Conservation (phyloP, 495 filamentous ascomycete genomes). For the Aspergillus bertholletiae region DNA sequence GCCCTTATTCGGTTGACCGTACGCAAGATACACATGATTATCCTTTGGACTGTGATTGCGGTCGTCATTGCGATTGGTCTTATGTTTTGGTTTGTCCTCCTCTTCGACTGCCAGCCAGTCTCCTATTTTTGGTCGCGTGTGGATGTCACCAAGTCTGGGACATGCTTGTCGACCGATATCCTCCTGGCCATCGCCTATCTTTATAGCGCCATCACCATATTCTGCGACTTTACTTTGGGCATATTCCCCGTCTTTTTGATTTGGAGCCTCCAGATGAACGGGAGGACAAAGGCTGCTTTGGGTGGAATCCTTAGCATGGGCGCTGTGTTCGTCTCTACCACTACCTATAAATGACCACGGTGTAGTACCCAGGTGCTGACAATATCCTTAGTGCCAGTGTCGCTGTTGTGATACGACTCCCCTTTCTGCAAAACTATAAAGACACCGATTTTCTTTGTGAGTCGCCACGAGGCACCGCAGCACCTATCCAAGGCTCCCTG, state of each 20-base stretch:
- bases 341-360: background rate
- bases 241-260: conserved; percentile 2
- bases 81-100: conserved; percentile 2
- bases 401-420: background rate
- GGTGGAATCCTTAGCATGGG: conserved; percentile 6
- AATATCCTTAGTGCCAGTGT: background rate
- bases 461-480: too few species aligned
- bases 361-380: too few species aligned
- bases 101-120: conserved; percentile 4
- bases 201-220: background rate
- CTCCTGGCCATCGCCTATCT: background rate
- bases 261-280: conserved; percentile 5
- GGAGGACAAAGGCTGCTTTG: conserved; percentile 1
- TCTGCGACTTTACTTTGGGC: conserved; percentile 4
- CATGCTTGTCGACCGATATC: background rate
- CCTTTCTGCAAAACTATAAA: background rate
- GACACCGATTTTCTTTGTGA: background rate
- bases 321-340: conserved; percentile 3
- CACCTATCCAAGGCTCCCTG: too few species aligned
- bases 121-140: background rate
- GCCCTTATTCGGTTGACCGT: conserved; percentile 7
- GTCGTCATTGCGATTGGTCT: background rate
- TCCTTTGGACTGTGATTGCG: background rate
- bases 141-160: background rate
- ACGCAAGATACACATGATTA: background rate